Evolutionary conservation across 2,329 filamentous ascomycete genomes (phyloP).

Genomic region (Acarospora socialis): DNA sequence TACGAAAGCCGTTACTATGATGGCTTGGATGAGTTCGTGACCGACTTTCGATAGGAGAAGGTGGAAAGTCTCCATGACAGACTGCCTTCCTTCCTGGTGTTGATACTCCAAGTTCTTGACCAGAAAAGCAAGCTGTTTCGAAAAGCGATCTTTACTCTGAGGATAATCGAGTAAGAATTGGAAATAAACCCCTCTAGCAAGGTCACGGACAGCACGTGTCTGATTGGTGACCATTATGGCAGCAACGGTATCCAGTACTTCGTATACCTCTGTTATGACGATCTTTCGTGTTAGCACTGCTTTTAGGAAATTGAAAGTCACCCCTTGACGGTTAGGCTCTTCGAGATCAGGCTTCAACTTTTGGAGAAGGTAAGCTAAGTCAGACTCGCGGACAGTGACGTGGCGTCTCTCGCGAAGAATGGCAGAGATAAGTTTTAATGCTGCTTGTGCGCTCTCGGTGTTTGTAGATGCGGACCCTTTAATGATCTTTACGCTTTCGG

Average conservation of each 20-base stretch:
- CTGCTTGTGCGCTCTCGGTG: constrained; percentile 72
- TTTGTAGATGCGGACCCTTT: constrained; percentile 64
- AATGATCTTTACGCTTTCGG: constrained; percentile 71
- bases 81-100: constrained; percentile 74
- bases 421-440: constrained; percentile 74
- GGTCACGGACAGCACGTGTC: constrained; percentile 71
- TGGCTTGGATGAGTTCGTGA: constrained; percentile 67
- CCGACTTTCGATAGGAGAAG: constrained; percentile 75
- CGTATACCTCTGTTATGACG: constrained; percentile 77
- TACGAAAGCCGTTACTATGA: constrained; percentile 68
- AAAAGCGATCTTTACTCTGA: constrained; percentile 76
- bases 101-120: constrained; percentile 85
- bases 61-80: constrained; percentile 84
- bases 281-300: constrained; percentile 75
- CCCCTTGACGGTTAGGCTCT: constrained; percentile 78
- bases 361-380: constrained; percentile 67
- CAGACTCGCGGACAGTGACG: constrained; percentile 62
- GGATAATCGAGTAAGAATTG: constrained; percentile 93
- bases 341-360: constrained; percentile 80
- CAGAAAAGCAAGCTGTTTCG: constrained; percentile 77
- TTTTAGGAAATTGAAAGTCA: constrained; percentile 88
- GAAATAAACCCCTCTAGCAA: constrained; percentile 79
- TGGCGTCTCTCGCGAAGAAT: constrained; percentile 69
- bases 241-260: constrained; percentile 76
- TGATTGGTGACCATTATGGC: constrained; percentile 94